Conservation (phyloP, 202 grass and related monocot species). For the Dendrocalamus latiflorus region DNA sequence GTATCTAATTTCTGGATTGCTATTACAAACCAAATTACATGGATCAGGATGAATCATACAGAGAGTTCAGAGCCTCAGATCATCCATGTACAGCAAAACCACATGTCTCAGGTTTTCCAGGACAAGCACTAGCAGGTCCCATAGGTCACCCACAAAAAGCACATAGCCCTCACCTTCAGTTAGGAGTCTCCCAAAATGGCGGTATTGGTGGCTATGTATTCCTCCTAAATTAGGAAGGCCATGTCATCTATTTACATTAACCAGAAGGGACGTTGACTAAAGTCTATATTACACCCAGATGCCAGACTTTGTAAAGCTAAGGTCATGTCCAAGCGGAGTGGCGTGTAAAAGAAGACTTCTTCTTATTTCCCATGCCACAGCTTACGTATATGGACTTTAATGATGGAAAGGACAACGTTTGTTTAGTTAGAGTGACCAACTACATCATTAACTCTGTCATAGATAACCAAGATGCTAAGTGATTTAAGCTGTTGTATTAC, state of each 20-base stretch:
- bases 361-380: not conserved
- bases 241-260: conserved; percentile 13
- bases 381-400: not conserved
- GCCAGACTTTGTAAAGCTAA: not conserved
- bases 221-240: not conserved
- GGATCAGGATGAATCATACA: conserved; percentile 11
- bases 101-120: not conserved
- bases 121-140: conserved; percentile 1
- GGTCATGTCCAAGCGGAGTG: not conserved
- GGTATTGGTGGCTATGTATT: not conserved
- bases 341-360: not conserved
- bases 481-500: not conserved
- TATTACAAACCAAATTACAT: conserved; percentile 30
- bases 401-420: not conserved
- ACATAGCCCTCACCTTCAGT: conserved; percentile 1
- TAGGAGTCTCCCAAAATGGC: not conserved
- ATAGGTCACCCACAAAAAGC: conserved; percentile 7
- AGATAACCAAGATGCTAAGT: no score
- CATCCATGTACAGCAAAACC: not conserved
- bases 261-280: not conserved
- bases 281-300: conserved; percentile 8
- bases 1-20: not conserved
- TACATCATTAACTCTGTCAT: not conserved
- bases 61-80: not conserved
- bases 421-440: not conserved